Conservation (phyloP, 1,139 yeast species). For the Pichia cactophila region DNA sequence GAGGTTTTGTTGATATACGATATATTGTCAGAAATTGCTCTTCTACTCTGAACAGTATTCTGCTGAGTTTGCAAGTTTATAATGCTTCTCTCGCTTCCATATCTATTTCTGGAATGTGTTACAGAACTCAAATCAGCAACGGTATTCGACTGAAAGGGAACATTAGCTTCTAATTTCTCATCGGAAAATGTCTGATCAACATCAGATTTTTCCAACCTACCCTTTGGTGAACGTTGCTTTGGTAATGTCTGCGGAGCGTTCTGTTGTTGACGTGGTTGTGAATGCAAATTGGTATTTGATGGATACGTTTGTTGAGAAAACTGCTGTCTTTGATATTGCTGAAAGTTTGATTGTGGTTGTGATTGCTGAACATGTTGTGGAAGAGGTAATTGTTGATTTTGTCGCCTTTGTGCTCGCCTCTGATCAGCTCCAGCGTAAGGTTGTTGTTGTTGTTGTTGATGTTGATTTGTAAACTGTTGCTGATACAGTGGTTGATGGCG, state of each 20-base stretch:
- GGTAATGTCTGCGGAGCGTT: background rate
- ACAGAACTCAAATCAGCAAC: background rate
- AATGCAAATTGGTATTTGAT: background rate
- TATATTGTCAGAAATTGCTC: background rate
- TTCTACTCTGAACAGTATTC: background rate
- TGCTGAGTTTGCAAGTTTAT: background rate
- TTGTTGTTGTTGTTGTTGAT: slow-evolving; percentile 13
- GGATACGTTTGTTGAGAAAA: background rate
- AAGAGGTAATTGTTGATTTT: background rate
- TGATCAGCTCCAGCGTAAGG: slow-evolving; percentile 1
- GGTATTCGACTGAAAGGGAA: background rate
- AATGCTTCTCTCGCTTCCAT: slow-evolving; percentile 2
- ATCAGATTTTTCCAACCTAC: background rate
- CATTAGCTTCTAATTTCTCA: background rate
- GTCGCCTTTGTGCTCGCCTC: background rate
- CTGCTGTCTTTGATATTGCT: slow-evolving; percentile 11
- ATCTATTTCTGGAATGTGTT: slow-evolving; percentile 4
- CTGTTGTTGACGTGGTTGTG: background rate
- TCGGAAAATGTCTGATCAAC: background rate
- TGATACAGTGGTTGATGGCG: slow-evolving; percentile 4
- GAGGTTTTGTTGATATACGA: background rate
- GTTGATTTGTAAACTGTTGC: slow-evolving; percentile 10
- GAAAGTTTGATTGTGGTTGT: slow-evolving; percentile 2
- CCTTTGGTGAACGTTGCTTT: background rate
- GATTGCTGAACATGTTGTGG: background rate